Percentiles rank a stretch among this genome's conserved stretches.
Conservation (phyloP, 495 filamentous ascomycete species). For the Neurospora intermedia region DNA sequence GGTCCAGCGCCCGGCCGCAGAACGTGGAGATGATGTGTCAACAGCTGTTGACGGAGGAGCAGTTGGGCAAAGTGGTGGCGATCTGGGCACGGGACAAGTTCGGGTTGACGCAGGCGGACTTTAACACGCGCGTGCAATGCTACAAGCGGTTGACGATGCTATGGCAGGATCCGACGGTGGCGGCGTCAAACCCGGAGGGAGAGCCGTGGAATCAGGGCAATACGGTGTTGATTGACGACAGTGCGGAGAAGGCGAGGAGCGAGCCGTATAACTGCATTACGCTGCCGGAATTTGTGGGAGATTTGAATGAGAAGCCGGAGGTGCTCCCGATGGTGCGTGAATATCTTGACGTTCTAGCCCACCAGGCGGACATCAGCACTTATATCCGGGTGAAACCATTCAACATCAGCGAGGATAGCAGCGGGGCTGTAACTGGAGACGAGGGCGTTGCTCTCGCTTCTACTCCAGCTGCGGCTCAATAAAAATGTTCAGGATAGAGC, state of each 20-base stretch:
- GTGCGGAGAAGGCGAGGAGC: conserved; percentile 59
- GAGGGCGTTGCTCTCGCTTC: background rate
- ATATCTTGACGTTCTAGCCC: conserved; percentile 34
- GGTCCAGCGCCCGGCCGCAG: conserved; percentile 68
- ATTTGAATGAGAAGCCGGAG: conserved; percentile 20
- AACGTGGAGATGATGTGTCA: conserved; percentile 58
- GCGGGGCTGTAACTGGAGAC: background rate
- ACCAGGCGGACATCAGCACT: conserved; percentile 35
- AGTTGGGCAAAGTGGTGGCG: conserved; percentile 45
- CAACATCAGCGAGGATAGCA: conserved; percentile 1
- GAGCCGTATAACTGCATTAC: conserved; percentile 78
- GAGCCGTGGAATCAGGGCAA: conserved; percentile 67
- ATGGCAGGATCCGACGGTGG: conserved; percentile 52
- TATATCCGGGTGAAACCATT: conserved; percentile 32
- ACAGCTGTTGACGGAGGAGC: conserved; percentile 35
- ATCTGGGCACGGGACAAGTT: conserved; percentile 77
- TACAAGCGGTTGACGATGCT: conserved; percentile 73
- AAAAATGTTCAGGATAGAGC: background rate
- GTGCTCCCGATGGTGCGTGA: conserved; percentile 39
- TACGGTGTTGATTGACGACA: conserved; percentile 85
- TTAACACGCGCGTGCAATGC: conserved; percentile 60
- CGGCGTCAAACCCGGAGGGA: conserved; percentile 29
- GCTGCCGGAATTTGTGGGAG: conserved; percentile 61
- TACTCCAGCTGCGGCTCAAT: background rate
- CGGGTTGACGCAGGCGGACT: conserved; percentile 51